Percentiles rank a stretch among this genome's conserved stretches.
phyloP scores from a whole-genome alignment of 768 basidiomycete genomes.

The Termitomyces heimii region DNA sequence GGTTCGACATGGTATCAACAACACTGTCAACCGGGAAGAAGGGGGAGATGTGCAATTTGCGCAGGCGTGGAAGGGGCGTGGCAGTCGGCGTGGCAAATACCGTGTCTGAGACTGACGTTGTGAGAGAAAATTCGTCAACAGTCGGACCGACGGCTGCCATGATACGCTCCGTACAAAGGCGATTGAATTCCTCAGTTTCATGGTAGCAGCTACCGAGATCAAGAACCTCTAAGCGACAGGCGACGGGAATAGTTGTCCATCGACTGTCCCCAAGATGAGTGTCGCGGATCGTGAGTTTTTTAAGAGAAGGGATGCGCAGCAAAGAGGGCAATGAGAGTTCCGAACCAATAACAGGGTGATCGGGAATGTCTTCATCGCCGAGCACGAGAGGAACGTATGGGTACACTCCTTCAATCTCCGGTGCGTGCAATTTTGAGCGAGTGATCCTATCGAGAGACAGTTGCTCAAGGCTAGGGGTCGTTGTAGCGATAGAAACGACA shows the following conservation, averaged over 20 bases:
- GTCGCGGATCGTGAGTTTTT: slow-evolving; percentile 57
- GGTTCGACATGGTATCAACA: slow-evolving; percentile 51
- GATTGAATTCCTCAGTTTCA: slow-evolving; percentile 48
- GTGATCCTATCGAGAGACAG: slow-evolving; percentile 59
- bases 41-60: slow-evolving; percentile 53
- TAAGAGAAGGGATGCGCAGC: slow-evolving; percentile 55
- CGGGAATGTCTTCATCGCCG: slow-evolving; percentile 56
- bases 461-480: slow-evolving; percentile 46
- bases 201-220: slow-evolving; percentile 54
- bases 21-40: slow-evolving; percentile 58
- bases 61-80: slow-evolving; percentile 44
- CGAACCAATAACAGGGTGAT: slow-evolving; percentile 45
- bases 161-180: slow-evolving; percentile 51
- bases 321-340: slow-evolving; percentile 62
- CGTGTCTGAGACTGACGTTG: slow-evolving; percentile 36
- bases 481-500: slow-evolving; percentile 62
- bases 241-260: slow-evolving; percentile 48
- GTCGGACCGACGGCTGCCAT: slow-evolving; percentile 52
- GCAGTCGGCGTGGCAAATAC: slow-evolving; percentile 35
- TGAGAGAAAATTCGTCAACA: slow-evolving; percentile 50
- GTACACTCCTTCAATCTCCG: slow-evolving; percentile 46
- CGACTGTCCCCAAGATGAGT: slow-evolving; percentile 63
- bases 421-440: slow-evolving; percentile 61
- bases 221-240: slow-evolving; percentile 48
- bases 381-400: slow-evolving; percentile 55